Base-by-base conservation (phyloP, 495 filamentous ascomycete genomes). In the Xylaria cubensis region DNA sequence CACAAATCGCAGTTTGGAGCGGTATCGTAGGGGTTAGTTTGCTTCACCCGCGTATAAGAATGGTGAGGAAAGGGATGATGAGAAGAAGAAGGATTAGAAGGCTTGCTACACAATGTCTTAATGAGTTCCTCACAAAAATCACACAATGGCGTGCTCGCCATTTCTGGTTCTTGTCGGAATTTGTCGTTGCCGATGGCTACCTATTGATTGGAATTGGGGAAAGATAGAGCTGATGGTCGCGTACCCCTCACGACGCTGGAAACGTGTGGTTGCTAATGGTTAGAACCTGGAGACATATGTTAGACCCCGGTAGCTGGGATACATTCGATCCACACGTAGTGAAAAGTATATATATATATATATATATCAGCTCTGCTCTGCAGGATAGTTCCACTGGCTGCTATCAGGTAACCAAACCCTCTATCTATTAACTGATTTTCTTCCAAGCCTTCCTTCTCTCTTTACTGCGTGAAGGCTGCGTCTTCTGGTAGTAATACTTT, bases 101-200 rank as follows among this genome's bases (percentile, higher is more conserved):
- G 50, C 2, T 24, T 24, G 50, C 10, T 53, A 10, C n/a, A 53
- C 24, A 53, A 53, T 13, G 21, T 53, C 50, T 26, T 13, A 26
- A 53, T 53, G 50, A 53, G 50, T 53, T 53, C 50, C 50, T 53
- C 50, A 4, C 50, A 53, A 12, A 53, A 53, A 26, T 26, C 50
- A 53, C 21, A 26, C 50, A 53, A 10, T 26, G 2, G 21, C 50
- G 50, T 53, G 21, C n/a, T 12, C 21, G n/a, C 50, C 50, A 53
- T 53, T 39, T 39, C 6, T 6, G 36, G 36, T 26, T 53, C 50
- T 26, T 1, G 21, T 4, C 21, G 12, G 50, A 12, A 26, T 3
- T 53, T 26, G 50, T 24, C 21, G 50, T 15, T 26, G 9, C 10
- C 21, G 21, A 53, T 26, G 9, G 21, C 12, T 53, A n/a, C n/a